Evolutionary conservation across 2,329 filamentous ascomycete species (phyloP).

Genomic region (Huntiella bhutanensis): DNA sequence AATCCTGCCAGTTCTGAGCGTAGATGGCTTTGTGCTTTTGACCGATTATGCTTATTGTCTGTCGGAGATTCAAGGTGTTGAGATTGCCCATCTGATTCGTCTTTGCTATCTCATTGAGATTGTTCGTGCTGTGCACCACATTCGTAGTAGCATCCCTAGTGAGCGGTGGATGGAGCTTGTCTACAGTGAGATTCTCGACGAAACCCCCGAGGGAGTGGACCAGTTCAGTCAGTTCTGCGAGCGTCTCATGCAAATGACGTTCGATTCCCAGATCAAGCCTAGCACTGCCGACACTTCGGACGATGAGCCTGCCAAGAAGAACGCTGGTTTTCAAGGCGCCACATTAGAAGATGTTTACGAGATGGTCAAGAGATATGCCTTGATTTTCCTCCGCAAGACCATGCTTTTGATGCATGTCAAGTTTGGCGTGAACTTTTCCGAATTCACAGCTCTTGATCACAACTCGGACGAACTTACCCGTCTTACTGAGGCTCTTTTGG

Average conservation of each 20-base stretch:
- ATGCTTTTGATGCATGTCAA: conserved; percentile 71
- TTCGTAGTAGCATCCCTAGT: conserved; percentile 34
- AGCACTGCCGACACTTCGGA: conserved; percentile 1
- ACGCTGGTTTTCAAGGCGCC: conserved; percentile 35
- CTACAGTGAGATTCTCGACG: conserved; percentile 20
- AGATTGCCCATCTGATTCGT: conserved; percentile 61
- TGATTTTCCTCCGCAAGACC: conserved; percentile 77
- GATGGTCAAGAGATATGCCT: conserved; percentile 61
- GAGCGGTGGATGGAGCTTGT: conserved; percentile 30
- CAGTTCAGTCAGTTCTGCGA: conserved; percentile 35
- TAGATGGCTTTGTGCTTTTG: conserved; percentile 64
- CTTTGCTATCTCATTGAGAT: conserved; percentile 85
- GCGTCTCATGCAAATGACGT: conserved; percentile 16
- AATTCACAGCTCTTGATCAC: conserved; percentile 40
- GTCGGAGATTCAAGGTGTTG: conserved; percentile 45
- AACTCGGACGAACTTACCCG: conserved; percentile 65
- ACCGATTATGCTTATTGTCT: conserved; percentile 59
- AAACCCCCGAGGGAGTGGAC: conserved; percentile 25
- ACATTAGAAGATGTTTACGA: conserved; percentile 34
- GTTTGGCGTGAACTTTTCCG: conserved; percentile 74
- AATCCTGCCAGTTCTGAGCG: conserved; percentile 37
- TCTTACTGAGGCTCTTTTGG: conserved; percentile 52
- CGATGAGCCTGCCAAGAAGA: conserved; percentile 12
- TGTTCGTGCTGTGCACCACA: conserved; percentile 53
- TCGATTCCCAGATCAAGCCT: conserved; percentile 7